Evolutionary conservation across 139 green algal genomes (phyloP).

Genomic region (Volvox africanus): DNA sequence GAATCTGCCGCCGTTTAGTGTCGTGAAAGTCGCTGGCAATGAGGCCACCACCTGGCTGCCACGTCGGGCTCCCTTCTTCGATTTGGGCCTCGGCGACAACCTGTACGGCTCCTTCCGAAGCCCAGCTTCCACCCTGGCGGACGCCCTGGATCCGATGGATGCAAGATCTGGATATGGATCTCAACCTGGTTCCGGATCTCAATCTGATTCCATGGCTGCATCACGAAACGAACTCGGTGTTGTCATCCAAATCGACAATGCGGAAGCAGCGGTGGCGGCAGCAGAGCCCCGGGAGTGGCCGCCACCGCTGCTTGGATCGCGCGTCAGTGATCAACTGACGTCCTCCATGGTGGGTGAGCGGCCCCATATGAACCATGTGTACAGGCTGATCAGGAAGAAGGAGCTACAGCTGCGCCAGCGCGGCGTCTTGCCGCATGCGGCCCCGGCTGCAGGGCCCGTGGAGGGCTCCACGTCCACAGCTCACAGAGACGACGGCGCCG

Average conservation of each 20-base stretch:
- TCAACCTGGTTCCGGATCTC: background rate
- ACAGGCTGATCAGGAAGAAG: slow-evolving; percentile 38
- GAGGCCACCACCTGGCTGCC: background rate
- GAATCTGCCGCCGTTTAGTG: too few species aligned
- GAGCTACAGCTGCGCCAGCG: slow-evolving; percentile 35
- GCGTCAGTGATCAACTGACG: background rate
- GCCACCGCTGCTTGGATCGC: background rate
- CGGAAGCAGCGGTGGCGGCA: background rate
- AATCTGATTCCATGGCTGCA: background rate
- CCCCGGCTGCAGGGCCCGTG: background rate
- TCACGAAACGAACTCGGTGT: too few species aligned
- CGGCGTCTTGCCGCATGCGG: background rate
- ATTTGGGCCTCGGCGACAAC: background rate
- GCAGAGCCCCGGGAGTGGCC: background rate
- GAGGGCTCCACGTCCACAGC: background rate
- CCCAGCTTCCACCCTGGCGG: slow-evolving; percentile 1
- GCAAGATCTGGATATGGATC: background rate
- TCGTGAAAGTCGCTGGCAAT: too few species aligned
- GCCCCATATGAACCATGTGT: slow-evolving; percentile 32
- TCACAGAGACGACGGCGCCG: background rate
- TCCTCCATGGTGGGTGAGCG: slow-evolving; percentile 24
- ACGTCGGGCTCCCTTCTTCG: background rate
- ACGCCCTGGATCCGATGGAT: background rate
- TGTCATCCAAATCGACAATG: background rate
- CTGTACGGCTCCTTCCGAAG: background rate